Conservation (phyloP, 108 stramenopile species). For the Ochromonas danica region DNA sequence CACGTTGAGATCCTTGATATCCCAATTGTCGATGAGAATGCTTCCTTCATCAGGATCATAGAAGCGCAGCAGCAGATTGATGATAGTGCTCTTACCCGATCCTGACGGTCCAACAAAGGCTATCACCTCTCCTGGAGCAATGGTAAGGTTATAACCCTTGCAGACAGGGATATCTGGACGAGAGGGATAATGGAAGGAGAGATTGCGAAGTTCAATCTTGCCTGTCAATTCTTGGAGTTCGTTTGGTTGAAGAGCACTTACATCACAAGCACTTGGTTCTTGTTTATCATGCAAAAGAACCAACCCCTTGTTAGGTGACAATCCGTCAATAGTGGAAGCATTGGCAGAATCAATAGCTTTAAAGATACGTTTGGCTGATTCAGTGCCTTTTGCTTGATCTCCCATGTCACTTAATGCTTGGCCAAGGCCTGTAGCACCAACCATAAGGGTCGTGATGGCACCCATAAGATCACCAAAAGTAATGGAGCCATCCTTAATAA, state of each 20-base stretch:
- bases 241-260: constrained; percentile 74
- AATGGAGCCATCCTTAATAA: constrained; percentile 51
- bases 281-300: no score
- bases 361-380: constrained; percentile 49
- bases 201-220: no score
- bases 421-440: constrained; percentile 62
- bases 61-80: constrained; percentile 54
- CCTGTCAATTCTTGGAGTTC: no score
- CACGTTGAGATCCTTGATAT: constrained; percentile 32
- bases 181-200: no score
- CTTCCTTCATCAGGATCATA: constrained; percentile 57
- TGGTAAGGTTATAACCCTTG: constrained; percentile 41
- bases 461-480: constrained; percentile 60
- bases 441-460: constrained; percentile 63
- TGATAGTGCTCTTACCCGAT: constrained; percentile 50
- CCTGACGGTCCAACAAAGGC: constrained; percentile 69
- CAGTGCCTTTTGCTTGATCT: constrained; percentile 36
- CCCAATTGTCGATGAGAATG: constrained; percentile 51
- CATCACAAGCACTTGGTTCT: constrained; percentile 42
- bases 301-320: background rate
- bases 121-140: constrained; percentile 58
- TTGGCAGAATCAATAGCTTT: constrained; percentile 24
- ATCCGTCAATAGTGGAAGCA: constrained; percentile 3
- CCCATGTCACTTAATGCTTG: constrained; percentile 49
- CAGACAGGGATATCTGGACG: background rate